Conservation (phyloP, 2,329 filamentous ascomycete genomes). For the Westerdykella sp. region DNA sequence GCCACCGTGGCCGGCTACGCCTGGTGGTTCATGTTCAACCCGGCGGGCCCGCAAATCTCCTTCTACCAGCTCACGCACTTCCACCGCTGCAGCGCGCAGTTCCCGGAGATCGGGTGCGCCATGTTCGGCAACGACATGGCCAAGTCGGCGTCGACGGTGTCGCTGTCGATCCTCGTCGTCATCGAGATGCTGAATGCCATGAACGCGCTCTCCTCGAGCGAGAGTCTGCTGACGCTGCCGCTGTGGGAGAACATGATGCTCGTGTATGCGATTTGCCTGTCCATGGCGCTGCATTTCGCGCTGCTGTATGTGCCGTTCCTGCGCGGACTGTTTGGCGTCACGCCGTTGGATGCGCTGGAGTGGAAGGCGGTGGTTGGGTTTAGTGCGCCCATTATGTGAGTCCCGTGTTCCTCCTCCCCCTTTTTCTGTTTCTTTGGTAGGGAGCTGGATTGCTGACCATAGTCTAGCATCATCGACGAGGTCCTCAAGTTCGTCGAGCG, state of each 20-base stretch:
- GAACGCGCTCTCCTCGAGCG: constrained; percentile 93
- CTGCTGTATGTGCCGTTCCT: constrained; percentile 88
- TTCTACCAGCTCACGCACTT: constrained; percentile 89
- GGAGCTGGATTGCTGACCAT: constrained; percentile 12
- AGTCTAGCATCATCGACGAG: constrained; percentile 69
- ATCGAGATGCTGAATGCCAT: constrained; percentile 99
- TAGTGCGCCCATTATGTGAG: constrained; percentile 89
- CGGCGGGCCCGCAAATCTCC: constrained; percentile 79
- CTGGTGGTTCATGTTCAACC: constrained; percentile 99
- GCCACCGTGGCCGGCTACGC: constrained; percentile 95
- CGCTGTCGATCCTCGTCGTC: constrained; percentile 82
- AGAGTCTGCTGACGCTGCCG: constrained; percentile 85
- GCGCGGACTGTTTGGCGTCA: constrained; percentile 81
- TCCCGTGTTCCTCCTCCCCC: constrained; percentile 17
- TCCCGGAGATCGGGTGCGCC: constrained; percentile 81
- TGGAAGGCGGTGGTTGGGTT: constrained; percentile 89
- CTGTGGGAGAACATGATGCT: constrained; percentile 99
- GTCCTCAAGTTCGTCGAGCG: constrained; percentile 69
- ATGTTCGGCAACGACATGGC: constrained; percentile 87
- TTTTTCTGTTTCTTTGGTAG: not conserved
- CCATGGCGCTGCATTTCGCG: constrained; percentile 91
- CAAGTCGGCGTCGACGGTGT: constrained; percentile 87
- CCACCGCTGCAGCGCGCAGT: constrained; percentile 81
- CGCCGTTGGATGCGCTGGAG: constrained; percentile 77
- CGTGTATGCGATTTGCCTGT: constrained; percentile 85